A percentile compares a stretch with the other conserved stretches of the same genome.
phyloP scores from a whole-genome alignment of 495 filamentous ascomycete species.

The Baudoinia panamericana region DNA sequence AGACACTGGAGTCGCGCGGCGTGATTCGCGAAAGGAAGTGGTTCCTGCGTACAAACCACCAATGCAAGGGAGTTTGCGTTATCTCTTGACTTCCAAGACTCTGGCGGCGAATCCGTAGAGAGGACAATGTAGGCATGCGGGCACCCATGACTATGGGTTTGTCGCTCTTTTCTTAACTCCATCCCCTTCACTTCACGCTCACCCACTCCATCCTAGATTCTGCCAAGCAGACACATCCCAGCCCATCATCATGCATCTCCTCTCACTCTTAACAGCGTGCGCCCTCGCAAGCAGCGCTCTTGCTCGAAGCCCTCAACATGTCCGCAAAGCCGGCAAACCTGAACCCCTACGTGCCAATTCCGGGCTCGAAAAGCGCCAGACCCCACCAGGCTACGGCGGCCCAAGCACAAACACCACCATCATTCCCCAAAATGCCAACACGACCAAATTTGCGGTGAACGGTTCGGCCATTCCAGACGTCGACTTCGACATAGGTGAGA shows the following conservation, averaged over 20 bases:
- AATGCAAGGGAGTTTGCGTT: too few relatives aligned
- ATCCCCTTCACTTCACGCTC: too few relatives aligned
- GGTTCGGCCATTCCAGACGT: conserved; percentile 31
- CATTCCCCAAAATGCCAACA: conserved; percentile 28
- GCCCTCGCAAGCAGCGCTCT: conserved; percentile 21
- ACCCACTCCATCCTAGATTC: too few relatives aligned
- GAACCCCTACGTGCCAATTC: conserved; percentile 2
- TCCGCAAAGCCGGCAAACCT: conserved; percentile 16
- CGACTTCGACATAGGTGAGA: conserved; percentile 33
- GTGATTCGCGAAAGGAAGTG: too few relatives aligned
- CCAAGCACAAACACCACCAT: conserved; percentile 15
- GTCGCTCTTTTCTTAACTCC: too few relatives aligned
- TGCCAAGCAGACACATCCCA: too few relatives aligned
- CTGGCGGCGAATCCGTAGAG: too few relatives aligned
- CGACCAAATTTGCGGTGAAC: conserved; percentile 29
- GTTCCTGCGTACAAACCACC: too few relatives aligned
- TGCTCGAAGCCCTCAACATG: conserved; percentile 21
- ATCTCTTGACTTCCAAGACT: too few relatives aligned
- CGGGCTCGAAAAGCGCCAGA: conserved; percentile 1
- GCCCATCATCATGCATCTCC: conserved; percentile 17
- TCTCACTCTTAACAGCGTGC: conserved; percentile 17
- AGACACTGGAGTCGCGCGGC: too few relatives aligned
- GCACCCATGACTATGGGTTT: too few relatives aligned
- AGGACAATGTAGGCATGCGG: too few relatives aligned
- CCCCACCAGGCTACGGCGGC: conserved; percentile 15